Conservation (phyloP, 202 grass and related monocot species). For the Setaria italica region DNA sequence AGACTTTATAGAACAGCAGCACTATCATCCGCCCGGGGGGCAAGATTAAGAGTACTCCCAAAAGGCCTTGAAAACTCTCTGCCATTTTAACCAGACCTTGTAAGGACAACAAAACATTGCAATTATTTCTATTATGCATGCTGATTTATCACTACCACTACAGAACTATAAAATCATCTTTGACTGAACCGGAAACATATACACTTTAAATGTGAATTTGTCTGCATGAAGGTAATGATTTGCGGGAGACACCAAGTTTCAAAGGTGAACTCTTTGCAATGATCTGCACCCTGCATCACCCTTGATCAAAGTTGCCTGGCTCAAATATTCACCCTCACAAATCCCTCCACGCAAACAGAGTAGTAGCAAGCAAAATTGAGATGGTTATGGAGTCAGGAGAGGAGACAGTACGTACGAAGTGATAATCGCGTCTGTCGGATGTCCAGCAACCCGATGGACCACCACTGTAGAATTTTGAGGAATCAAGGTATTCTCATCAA, state of each 20-base stretch:
- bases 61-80: not conserved
- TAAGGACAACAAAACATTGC: not conserved
- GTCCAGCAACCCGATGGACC: slow-evolving; percentile 9
- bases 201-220: not conserved
- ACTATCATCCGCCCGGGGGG: not conserved
- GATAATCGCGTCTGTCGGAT: not conserved
- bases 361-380: not conserved
- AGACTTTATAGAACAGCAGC: not conserved
- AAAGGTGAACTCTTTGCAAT: not conserved
- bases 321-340: not conserved
- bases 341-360: not conserved
- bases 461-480: slow-evolving; percentile 18
- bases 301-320: not conserved
- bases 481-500: slow-evolving; percentile 7
- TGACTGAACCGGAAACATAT: not conserved
- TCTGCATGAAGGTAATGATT: not conserved
- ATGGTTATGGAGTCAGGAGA: not conserved
- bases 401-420: not conserved
- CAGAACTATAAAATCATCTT: not conserved
- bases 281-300: not conserved
- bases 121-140: not conserved
- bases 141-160: not conserved
- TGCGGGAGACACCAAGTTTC: not conserved
- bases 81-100: not conserved
- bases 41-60: not conserved